A percentile compares a stretch with the other conserved stretches of the same genome.
Evolutionary conservation across 495 filamentous ascomycete species (phyloP).

Genomic region (Daldinia concentrica): DNA sequence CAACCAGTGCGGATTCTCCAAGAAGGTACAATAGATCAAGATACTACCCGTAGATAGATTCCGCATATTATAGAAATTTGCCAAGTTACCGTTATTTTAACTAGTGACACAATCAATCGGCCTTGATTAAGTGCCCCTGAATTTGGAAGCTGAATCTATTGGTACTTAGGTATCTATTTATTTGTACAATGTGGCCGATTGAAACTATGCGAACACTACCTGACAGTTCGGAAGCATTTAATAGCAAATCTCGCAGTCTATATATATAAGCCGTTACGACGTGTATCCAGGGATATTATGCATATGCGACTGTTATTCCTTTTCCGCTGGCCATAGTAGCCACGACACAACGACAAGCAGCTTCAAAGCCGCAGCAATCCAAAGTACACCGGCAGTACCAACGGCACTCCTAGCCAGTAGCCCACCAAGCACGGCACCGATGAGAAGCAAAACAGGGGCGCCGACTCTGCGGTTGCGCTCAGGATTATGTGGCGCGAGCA

Average conservation of each 20-base stretch:
- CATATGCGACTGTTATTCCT: conserved; percentile 12
- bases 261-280: neutral
- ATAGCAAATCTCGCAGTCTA: neutral
- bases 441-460: conserved; percentile 66
- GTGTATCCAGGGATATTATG: neutral
- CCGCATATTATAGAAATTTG: neutral
- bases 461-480: conserved; percentile 67
- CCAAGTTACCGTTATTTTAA: neutral
- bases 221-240: neutral
- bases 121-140: neutral
- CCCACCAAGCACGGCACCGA: conserved; percentile 69
- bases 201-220: neutral
- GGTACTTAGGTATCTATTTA: too few species aligned
- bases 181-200: neutral
- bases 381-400: conserved; percentile 70
- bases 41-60: conserved; percentile 10
- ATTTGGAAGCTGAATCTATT: neutral
- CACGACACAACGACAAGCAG: conserved; percentile 60
- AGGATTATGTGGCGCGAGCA: conserved; percentile 61
- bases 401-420: conserved; percentile 63
- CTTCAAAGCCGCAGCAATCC: conserved; percentile 68
- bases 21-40: conserved; percentile 15
- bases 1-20: neutral
- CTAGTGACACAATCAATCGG: neutral
- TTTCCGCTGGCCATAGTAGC: conserved; percentile 63